Conservation (phyloP, 768 basidiomycete species). For the Xerocomellus intermedius region DNA sequence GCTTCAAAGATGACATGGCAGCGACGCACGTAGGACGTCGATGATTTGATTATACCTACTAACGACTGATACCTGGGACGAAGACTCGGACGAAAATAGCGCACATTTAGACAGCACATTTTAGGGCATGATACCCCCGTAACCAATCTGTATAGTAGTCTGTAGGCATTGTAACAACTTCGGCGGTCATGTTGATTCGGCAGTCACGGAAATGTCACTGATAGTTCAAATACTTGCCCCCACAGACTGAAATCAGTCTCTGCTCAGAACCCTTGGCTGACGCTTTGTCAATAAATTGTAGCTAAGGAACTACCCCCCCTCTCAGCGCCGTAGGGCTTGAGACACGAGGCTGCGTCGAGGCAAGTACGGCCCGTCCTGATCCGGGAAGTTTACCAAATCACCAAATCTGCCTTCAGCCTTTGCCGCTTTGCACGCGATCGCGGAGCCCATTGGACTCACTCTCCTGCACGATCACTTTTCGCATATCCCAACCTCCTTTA, state of each 20-base stretch:
- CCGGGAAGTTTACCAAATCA: conserved; percentile 26
- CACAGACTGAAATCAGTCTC: no score
- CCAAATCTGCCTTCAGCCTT: conserved; percentile 12
- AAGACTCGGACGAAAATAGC: conserved; percentile 9
- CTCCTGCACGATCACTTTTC: conserved; percentile 6
- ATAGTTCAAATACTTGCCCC: not conserved
- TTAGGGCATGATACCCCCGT: conserved; percentile 25
- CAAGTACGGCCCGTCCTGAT: not conserved
- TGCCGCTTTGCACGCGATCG: conserved; percentile 1
- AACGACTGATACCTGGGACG: conserved; percentile 20
- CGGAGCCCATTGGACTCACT: not conserved
- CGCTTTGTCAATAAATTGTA: no score
- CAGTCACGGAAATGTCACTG: not conserved
- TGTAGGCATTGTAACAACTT: conserved; percentile 8
- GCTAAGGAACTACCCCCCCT: no score
- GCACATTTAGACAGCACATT: conserved; percentile 20
- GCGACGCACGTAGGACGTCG: conserved; percentile 5
- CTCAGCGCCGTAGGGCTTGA: no score
- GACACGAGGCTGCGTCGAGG: no score
- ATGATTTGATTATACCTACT: conserved; percentile 12
- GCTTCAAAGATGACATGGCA: conserved; percentile 37
- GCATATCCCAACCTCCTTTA: conserved; percentile 3
- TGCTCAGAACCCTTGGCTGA: no score
- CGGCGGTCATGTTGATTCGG: not conserved
- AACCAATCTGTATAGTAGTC: conserved; percentile 28